These are phyloP conservation scores for Pseudozyma hubeiensis DNA, from an alignment of 1,284 basidiomycete species.

Conservation along the genomic window DNA sequence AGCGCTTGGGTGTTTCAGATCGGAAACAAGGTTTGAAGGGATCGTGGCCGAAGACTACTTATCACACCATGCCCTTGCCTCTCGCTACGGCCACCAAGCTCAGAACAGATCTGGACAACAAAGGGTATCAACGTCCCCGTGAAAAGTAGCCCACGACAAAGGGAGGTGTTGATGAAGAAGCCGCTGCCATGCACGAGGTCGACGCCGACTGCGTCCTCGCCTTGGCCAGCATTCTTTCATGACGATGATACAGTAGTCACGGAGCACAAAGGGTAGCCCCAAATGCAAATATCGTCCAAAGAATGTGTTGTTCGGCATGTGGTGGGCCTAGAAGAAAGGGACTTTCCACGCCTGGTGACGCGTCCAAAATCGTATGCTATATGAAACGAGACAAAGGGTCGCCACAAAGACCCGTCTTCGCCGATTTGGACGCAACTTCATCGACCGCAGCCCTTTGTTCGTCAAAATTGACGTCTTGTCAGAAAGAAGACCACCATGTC, in stretches of 20 bases:
- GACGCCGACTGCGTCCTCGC: background rate
- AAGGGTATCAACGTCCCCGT: background rate
- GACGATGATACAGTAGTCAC: background rate
- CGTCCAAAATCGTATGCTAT: background rate
- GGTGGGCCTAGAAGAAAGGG: constrained; percentile 11
- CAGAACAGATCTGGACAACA: background rate
- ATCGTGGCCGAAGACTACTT: background rate
- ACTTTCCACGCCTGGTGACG: constrained; percentile 22
- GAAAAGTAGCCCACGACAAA: background rate
- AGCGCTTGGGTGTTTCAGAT: too few species aligned
- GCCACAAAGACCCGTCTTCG: too few species aligned
- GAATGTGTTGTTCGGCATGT: background rate
- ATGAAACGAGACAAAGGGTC: background rate
- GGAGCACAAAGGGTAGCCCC: constrained; percentile 7
- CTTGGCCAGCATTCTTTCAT: background rate
- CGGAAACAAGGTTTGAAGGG: too few species aligned
- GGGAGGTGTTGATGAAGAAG: background rate
- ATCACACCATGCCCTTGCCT: background rate
- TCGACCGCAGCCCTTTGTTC: too few species aligned
- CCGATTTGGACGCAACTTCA: too few species aligned
- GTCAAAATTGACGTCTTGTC: too few species aligned
- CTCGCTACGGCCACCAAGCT: too few species aligned
- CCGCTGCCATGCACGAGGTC: background rate
- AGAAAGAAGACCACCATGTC: too few species aligned
- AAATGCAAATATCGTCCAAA: background rate